Percentiles rank a stretch among this genome's conserved stretches.
Evolutionary conservation across 2,329 filamentous ascomycete genomes (phyloP).

Genomic region (Aspergillus ibericus): DNA sequence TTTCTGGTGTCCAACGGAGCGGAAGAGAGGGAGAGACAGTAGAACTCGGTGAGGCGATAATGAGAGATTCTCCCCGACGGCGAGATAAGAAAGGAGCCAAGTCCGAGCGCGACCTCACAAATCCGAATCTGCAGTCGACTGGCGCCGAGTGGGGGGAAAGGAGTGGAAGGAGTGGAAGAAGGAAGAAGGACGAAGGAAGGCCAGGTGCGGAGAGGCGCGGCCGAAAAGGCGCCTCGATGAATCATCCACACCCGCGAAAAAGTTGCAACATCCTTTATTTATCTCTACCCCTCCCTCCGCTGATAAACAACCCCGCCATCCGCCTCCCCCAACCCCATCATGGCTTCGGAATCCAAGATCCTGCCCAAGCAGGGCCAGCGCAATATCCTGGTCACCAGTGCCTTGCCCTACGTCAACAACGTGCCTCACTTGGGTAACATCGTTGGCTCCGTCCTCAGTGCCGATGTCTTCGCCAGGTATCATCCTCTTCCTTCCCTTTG

Average conservation of each 20-base stretch:
- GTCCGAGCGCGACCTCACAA: neutral
- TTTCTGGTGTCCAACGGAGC: slow-evolving; percentile 6
- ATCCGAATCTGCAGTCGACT: neutral
- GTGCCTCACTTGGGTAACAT: slow-evolving; percentile 86
- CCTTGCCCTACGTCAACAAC: slow-evolving; percentile 81
- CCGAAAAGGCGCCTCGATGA: slow-evolving; percentile 13
- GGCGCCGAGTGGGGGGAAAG: neutral
- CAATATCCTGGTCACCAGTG: slow-evolving; percentile 88
- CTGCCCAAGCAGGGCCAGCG: slow-evolving; percentile 71
- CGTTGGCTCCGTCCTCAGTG: slow-evolving; percentile 81
- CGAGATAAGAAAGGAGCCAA: neutral
- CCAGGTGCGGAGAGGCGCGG: slow-evolving; percentile 18
- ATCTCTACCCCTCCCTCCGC: neutral
- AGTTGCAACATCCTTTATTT: slow-evolving; percentile 8
- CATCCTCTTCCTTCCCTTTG: slow-evolving; percentile 62
- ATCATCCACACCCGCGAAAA: slow-evolving; percentile 19
- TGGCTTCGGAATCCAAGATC: slow-evolving; percentile 43
- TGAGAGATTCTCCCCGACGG: neutral
- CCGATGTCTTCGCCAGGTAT: slow-evolving; percentile 72
- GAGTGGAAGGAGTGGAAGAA: slow-evolving; percentile 55
- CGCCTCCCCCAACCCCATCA: slow-evolving; percentile 19
- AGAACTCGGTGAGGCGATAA: neutral
- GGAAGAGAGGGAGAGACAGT: neutral
- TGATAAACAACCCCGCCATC: slow-evolving; percentile 18
- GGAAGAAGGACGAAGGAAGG: slow-evolving; percentile 54